Percentiles rank a stretch among this genome's conserved stretches.
These are phyloP conservation scores for Colletotrichum nymphaeae DNA, from an alignment of 2,329 filamentous ascomycete genomes.

Conservation along the genomic window DNA sequence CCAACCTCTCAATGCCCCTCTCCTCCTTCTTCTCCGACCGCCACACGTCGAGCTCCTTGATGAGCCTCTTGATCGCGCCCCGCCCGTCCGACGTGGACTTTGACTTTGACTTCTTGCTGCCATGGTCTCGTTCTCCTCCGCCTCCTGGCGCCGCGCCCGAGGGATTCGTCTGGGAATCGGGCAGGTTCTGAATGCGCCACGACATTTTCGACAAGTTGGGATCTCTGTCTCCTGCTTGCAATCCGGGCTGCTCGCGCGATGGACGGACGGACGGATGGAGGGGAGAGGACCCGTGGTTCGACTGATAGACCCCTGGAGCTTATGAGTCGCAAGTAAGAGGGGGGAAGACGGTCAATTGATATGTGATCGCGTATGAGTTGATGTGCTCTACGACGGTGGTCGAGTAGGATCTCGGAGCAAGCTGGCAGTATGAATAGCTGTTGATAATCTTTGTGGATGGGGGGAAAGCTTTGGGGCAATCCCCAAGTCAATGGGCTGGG, in stretches of 20 bases:
- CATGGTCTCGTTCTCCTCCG: neutral
- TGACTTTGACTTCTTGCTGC: constrained; percentile 16
- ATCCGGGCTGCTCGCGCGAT: neutral
- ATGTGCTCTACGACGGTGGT: neutral
- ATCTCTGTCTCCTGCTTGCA: neutral
- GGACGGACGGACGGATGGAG: too few species aligned
- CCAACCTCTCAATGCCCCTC: constrained; percentile 68
- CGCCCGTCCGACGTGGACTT: constrained; percentile 48
- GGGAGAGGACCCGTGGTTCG: neutral
- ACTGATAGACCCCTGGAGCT: neutral
- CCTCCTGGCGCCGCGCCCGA: constrained; percentile 27
- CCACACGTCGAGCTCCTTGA: constrained; percentile 69
- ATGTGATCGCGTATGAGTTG: neutral
- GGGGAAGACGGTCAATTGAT: too few species aligned
- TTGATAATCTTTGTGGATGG: neutral
- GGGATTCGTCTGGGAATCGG: constrained; percentile 28
- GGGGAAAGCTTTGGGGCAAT: neutral
- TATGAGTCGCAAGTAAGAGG: neutral
- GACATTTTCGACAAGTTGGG: constrained; percentile 24
- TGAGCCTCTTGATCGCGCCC: constrained; percentile 64
- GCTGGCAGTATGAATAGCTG: neutral
- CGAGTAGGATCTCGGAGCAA: neutral
- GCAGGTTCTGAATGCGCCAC: constrained; percentile 36
- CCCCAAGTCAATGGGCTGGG: neutral
- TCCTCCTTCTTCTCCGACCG: constrained; percentile 60